phyloP scores from a whole-genome alignment of 2,329 filamentous ascomycete genomes.

The Colletotrichum shisoi region DNA sequence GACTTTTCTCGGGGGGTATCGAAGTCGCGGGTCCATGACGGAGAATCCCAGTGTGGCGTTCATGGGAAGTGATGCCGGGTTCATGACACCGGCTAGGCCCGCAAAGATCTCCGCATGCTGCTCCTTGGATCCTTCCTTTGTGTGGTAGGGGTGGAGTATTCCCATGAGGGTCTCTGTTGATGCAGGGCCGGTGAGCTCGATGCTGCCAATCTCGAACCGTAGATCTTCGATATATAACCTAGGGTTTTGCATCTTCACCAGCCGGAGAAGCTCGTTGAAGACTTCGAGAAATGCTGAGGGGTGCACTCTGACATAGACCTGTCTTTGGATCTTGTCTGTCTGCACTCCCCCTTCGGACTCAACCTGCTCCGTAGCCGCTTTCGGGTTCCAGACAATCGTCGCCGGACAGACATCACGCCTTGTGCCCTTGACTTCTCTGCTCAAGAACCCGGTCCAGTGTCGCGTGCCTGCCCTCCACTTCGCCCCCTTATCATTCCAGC shows the following conservation, averaged over 20 bases:
- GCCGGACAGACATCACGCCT: slow-evolving; percentile 73
- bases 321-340: slow-evolving; percentile 46
- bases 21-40: slow-evolving; percentile 79
- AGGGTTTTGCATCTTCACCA: slow-evolving; percentile 68
- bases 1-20: slow-evolving; percentile 72
- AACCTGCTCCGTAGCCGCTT: slow-evolving; percentile 41
- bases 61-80: slow-evolving; percentile 72
- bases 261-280: slow-evolving; percentile 68
- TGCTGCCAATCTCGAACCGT: slow-evolving; percentile 71
- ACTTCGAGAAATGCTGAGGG: slow-evolving; percentile 78
- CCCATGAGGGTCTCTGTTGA: slow-evolving; percentile 80
- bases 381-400: slow-evolving; percentile 77
- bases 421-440: slow-evolving; percentile 61
- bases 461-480: slow-evolving; percentile 72
- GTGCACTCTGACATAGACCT: slow-evolving; percentile 77
- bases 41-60: slow-evolving; percentile 77
- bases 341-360: slow-evolving; percentile 41
- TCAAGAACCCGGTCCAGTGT: slow-evolving; percentile 60
- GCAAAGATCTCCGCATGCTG: slow-evolving; percentile 59
- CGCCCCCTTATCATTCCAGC: slow-evolving; percentile 69
- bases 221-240: slow-evolving; percentile 71
- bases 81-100: slow-evolving; percentile 66
- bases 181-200: slow-evolving; percentile 69
- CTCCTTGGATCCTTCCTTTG: slow-evolving; percentile 47
- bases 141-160: slow-evolving; percentile 65